Base-by-base conservation (phyloP, 345 rosid species). In the Populus ilicifolia region DNA sequence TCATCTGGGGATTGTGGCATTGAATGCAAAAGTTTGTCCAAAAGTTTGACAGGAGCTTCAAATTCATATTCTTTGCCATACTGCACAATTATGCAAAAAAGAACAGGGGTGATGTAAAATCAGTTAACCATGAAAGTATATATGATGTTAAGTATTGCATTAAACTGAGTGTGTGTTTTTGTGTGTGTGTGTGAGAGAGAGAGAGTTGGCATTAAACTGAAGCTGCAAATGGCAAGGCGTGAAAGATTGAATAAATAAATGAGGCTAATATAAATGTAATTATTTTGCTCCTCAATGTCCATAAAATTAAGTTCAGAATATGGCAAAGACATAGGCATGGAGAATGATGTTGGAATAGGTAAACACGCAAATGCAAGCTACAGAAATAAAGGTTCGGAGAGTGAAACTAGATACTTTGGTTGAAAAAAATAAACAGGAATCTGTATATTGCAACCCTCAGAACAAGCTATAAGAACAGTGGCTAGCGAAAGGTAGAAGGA, bases 31-130 rank as follows among this genome's bases (percentile, higher is more conserved):
- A 88, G 98, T 82, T 92, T 93, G 83, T 92, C 94, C 88, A 93
- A 85, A 52, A 96, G 89, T 83, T 96, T 96, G 65, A 93, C 98
- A 4, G 99, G 98, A 69, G 99, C 96, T 83, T 96, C 98, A 72
- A 86, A 96, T 77, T 96, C 99, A 61, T 92, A 96, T 56, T 92
- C 97, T 86, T 96, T 96, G 35, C 99, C 97, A 80, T 96, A 93
- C 99, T 93, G 91, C 48, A 82, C 20, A 62, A 50, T 56, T 33
- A 44, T 21, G 17, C 68, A 30, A 44, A 78, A 44, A 17, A 56
- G 39, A 72, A 39, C 23, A 35, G 17, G 44, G 41, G 43, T 56
- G 27, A 67, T 39, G 29, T 56, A 54, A 25, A 64, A 54, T 27
- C 18, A n/a, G n/a, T n/a, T 65, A 25, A 61, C 50, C 39, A 73